These are phyloP conservation scores for Beauveria brongniartii DNA, from an alignment of 2,329 filamentous ascomycete species.

Conservation along the genomic window DNA sequence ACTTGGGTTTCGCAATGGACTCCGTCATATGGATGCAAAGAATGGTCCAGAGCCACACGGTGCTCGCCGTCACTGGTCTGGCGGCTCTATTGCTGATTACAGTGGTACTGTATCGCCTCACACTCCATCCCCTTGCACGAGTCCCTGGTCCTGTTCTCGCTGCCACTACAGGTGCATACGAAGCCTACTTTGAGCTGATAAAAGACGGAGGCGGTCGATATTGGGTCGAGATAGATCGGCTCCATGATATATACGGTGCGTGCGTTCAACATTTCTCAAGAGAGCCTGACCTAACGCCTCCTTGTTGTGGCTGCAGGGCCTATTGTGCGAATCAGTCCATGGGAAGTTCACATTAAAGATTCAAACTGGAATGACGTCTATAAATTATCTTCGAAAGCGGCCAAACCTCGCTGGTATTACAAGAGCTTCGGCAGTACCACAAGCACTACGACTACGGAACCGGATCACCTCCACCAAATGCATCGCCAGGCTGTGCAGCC, in stretches of 20 bases:
- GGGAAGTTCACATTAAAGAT: conserved; percentile 2
- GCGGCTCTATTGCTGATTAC: background rate
- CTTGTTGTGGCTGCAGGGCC: background rate
- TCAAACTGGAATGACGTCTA: background rate
- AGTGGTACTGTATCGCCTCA: background rate
- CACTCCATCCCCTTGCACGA: background rate
- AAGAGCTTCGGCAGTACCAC: background rate
- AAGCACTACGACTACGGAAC: background rate
- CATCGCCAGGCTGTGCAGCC: background rate
- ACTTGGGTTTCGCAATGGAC: too few species aligned
- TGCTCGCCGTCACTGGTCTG: background rate
- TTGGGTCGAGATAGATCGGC: conserved; percentile 1
- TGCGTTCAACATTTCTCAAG: background rate
- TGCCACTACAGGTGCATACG: background rate
- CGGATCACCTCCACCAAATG: background rate
- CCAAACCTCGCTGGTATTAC: background rate
- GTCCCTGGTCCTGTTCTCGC: background rate
- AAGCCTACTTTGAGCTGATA: background rate
- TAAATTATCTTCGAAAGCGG: background rate
- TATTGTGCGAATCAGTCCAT: background rate
- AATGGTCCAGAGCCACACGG: background rate
- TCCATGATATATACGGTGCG: background rate
- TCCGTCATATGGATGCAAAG: background rate
- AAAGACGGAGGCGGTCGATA: conserved; percentile 2
- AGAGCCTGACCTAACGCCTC: background rate